Conservation (phyloP, 2,329 filamentous ascomycete genomes). For the Penicillium sp. region DNA sequence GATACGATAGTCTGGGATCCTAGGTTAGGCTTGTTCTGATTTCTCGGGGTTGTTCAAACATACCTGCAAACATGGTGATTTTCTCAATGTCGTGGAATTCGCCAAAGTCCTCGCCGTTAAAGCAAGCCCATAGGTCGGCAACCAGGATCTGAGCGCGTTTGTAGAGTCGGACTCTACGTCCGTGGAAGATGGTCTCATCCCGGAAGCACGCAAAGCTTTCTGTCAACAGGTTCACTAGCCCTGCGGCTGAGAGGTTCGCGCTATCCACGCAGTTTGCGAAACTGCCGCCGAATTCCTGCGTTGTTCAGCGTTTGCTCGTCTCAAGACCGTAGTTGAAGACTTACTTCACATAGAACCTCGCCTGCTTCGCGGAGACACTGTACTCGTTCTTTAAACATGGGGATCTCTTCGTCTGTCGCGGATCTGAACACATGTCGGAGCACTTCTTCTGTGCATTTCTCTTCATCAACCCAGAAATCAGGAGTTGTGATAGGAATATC, state of each 20-base stretch:
- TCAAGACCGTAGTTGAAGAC: constrained; percentile 12
- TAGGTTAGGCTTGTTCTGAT: not conserved
- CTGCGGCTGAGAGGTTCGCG: constrained; percentile 77
- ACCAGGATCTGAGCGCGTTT: constrained; percentile 96
- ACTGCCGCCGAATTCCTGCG: constrained; percentile 72
- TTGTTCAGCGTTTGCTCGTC: not conserved
- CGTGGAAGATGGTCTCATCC: constrained; percentile 76
- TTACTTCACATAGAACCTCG: constrained; percentile 73
- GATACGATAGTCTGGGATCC: constrained; percentile 75
- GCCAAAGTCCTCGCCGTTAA: constrained; percentile 77
- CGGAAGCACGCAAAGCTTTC: constrained; percentile 82
- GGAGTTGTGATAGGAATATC: constrained; percentile 87
- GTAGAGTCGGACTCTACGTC: constrained; percentile 75
- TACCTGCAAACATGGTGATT: constrained; percentile 92
- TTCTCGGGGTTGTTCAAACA: not conserved
- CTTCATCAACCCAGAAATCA: constrained; percentile 79
- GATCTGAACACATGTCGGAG: constrained; percentile 82
- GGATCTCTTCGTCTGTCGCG: constrained; percentile 82
- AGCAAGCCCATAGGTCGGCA: constrained; percentile 95
- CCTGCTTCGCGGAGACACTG: constrained; percentile 81
- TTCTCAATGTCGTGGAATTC: constrained; percentile 88
- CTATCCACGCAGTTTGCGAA: constrained; percentile 72
- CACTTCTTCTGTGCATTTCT: constrained; percentile 73
- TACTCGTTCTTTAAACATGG: constrained; percentile 76
- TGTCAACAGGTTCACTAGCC: constrained; percentile 82